Evolutionary conservation across 2,329 filamentous ascomycete species (phyloP), one percentile per base, ranked within the genome.

Genomic region (Cordyceps militaris): DNA sequence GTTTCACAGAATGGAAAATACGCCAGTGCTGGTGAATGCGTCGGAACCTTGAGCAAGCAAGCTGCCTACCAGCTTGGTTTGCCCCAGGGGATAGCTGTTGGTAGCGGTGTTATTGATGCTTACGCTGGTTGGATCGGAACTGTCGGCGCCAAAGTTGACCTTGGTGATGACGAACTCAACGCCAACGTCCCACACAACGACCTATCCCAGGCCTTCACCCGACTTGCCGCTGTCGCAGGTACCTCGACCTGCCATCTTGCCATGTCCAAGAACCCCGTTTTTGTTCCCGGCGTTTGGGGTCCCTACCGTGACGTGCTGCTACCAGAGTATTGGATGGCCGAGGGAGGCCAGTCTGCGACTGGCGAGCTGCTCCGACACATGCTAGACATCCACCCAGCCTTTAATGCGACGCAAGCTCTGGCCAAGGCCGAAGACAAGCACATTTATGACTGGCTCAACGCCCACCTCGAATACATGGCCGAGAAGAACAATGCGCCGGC

Each of bases 101-200:
- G 94, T 56, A 96, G 91, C 67, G 92, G 92, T 71, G 94, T 99
- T 62, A 99, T 99, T 68, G 94, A 99, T 71, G 94, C 94, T 19
- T 99, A 99, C 67, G 94, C 94, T 60, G 94, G 94, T 62, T 99
- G 94, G 94, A 94, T 99, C 64, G 94, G 94, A 61, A 97, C 94
- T 1, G 94, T 99, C n/a, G 94, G 94, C 59, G 93, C 94, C 60
- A 97, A 97, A 73, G 90, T 97, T 65, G 82, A 91, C 63, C 81
- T 95, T 16, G 79, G 80, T 42, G 65, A 70, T 36, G 83, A 88
- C 57, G 81, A 87, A 49, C 79, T 93, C 40, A 86, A 87, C 68
- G 78, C 82, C 60, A 81, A 81, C 36, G 79, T 81, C 4, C 81
- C 88, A 1, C 85, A 88, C 68, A 95, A 96, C 73, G 91, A 96